phyloP scores from a whole-genome alignment of 805 yeast genomes.

The Sugiyamaella qingdaonensis region DNA sequence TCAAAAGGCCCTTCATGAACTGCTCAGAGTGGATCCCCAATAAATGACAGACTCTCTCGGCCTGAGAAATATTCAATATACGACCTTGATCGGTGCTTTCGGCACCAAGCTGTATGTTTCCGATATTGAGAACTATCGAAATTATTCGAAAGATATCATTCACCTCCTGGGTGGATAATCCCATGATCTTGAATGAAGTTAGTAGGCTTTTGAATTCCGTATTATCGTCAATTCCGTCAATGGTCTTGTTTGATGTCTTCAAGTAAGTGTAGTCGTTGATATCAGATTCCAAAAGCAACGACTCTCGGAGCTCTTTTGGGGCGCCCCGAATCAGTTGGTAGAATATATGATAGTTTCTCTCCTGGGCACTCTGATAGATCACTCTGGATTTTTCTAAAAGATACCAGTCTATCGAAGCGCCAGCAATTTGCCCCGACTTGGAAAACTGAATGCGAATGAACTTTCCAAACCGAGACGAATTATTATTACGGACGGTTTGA shows the following conservation, averaged over 20 bases:
- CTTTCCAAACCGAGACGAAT: conserved; percentile 95
- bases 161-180: conserved; percentile 50
- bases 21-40: conserved; percentile 58
- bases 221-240: conserved; percentile 74
- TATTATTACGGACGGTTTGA: conserved; percentile 87
- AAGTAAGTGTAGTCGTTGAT: conserved; percentile 56
- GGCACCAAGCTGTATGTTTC: conserved; percentile 72
- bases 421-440: conserved; percentile 59
- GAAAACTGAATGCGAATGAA: conserved; percentile 83
- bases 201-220: conserved; percentile 60
- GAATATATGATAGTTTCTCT: conserved; percentile 90
- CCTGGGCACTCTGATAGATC: conserved; percentile 64
- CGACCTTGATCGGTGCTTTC: conserved; percentile 71
- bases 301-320: conserved; percentile 34
- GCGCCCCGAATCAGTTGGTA: conserved; percentile 80
- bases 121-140: conserved; percentile 77
- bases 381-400: conserved; percentile 91
- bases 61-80: conserved; percentile 49
- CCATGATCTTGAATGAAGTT: conserved; percentile 69
- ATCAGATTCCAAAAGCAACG: conserved; percentile 40
- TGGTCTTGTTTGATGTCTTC: conserved; percentile 47
- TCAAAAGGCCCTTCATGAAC: conserved; percentile 57
- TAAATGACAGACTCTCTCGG: conserved; percentile 51
- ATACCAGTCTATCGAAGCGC: conserved; percentile 95
- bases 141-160: conserved; percentile 58